Evolutionary conservation across 768 basidiomycete genomes (phyloP), one percentile per base, ranked within the genome.

Genomic region (Cystobasidium onofrii): DNA sequence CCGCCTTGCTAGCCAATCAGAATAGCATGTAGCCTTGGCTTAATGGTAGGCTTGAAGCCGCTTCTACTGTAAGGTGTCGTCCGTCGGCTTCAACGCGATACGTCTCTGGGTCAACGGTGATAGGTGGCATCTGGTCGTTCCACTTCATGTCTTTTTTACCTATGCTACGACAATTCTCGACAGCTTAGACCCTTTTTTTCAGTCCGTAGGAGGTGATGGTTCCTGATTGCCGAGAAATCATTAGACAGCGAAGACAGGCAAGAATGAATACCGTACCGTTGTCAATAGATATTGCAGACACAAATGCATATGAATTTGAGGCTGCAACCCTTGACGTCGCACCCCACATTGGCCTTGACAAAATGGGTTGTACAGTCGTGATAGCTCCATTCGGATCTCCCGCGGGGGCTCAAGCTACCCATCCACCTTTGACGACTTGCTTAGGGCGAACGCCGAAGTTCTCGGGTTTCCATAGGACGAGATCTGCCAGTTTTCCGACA

Each of bases 351-450:
- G 91, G 92, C 55, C 88, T 87, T 12, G 88, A 86, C 75, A 86
- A 87, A 80, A 88, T 86, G 0, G 96, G 96, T 80, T 98, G 93
- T 0, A 99, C 91, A 1, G 91, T 90, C 15, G 96, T 92, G 75
- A 99, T 98, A 10, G 92, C 77, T 6, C 86, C 96, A 81, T 97
- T 98, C 0, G 95, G 90, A 55, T 99, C 96, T 20, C 96, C 96
- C 88, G 98, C 90, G 90, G 94, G 73, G 0, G 91, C 88, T 86
- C 88, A 92, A 15, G 85, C 91, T 77, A 98, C 94, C 6, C 95
- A 88, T 27, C 96, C 96, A 10, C 90, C 90, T 81, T 98, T 99
- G 76, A 98, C 84, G 54, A 98, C 88, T 89, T 92, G 89, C 80
- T 94, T 90, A 0, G 96, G 95, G 78, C 91, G 89, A 1, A 88